These are phyloP conservation scores for Microsporum audouinii DNA, from an alignment of 2,329 filamentous ascomycete species.

Conservation along the genomic window DNA sequence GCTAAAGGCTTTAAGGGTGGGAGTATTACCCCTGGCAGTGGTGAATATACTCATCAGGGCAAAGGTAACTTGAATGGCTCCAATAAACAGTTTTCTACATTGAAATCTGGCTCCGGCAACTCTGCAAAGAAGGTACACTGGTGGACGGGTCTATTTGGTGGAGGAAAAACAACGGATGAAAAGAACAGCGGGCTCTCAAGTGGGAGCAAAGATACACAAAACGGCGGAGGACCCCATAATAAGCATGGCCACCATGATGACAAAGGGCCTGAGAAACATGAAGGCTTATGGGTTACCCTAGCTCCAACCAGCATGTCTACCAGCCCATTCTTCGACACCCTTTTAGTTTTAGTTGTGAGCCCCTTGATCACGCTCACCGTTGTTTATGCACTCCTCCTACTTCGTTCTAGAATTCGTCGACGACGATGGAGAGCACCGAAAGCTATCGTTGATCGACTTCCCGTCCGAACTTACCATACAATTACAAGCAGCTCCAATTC, in stretches of 20 bases:
- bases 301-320: conserved; percentile 78
- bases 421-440: conserved; percentile 95
- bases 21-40: conserved; percentile 60
- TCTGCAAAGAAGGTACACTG: conserved; percentile 17
- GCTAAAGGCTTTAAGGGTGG: conserved; percentile 45
- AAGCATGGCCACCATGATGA: neutral
- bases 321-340: conserved; percentile 88
- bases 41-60: conserved; percentile 48
- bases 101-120: neutral
- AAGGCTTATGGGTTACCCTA: conserved; percentile 92
- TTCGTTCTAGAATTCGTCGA: conserved; percentile 78
- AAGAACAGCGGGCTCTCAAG: neutral
- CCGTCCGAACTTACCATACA: conserved; percentile 88
- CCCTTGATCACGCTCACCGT: conserved; percentile 84
- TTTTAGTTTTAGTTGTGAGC: conserved; percentile 92
- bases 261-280: conserved; percentile 35
- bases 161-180: conserved; percentile 14
- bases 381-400: conserved; percentile 76
- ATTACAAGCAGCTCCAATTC: conserved; percentile 53
- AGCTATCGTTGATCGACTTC: conserved; percentile 85
- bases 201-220: conserved; percentile 10
- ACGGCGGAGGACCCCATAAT: conserved; percentile 4
- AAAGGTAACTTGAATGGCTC: conserved; percentile 9
- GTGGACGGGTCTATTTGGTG: conserved; percentile 28
- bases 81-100: neutral